Percentiles rank a stretch among this genome's conserved stretches.
Conservation (phyloP, 2,329 filamentous ascomycete genomes). For the Penicillium janthinellum region DNA sequence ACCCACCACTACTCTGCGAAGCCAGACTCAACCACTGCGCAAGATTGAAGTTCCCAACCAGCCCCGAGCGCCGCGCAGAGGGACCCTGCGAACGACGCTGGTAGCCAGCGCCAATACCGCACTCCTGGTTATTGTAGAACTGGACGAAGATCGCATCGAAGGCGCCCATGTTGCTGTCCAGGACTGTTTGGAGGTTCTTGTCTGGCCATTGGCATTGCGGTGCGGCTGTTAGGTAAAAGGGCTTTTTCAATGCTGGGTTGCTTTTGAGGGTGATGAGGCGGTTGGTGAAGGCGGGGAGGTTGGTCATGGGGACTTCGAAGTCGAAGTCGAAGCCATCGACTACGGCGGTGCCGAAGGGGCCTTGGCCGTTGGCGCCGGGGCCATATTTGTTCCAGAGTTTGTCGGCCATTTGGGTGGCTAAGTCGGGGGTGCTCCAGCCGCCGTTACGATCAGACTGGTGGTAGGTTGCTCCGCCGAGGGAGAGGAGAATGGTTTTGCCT, state of each 20-base stretch:
- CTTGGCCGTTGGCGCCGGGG: not conserved
- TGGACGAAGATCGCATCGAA: constrained; percentile 14
- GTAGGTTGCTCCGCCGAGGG: constrained; percentile 9
- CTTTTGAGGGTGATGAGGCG: constrained; percentile 1
- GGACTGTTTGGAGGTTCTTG: constrained; percentile 2
- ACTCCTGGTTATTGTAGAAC: constrained; percentile 15
- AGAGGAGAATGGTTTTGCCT: constrained; percentile 12
- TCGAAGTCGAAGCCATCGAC: constrained; percentile 14
- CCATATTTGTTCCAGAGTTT: constrained; percentile 8
- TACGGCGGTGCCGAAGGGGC: not conserved
- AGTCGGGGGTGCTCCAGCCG: constrained; percentile 4
- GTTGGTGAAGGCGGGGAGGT: constrained; percentile 10
- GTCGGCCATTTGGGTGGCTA: constrained; percentile 6
- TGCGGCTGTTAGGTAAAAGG: constrained; percentile 7
- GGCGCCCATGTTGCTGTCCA: constrained; percentile 2
- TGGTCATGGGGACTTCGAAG: constrained; percentile 8
- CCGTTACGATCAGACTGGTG: not conserved
- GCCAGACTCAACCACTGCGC: constrained; percentile 3
- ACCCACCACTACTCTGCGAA: not conserved
- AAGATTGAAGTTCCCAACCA: constrained; percentile 5
- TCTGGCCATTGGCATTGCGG: constrained; percentile 11
- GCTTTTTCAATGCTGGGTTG: not conserved
- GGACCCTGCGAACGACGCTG: not conserved
- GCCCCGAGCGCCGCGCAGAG: constrained; percentile 1
- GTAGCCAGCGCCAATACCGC: constrained; percentile 8